phyloP scores from a whole-genome alignment of 2,329 filamentous ascomycete species.

The Myriosclerotinia scirpicola region DNA sequence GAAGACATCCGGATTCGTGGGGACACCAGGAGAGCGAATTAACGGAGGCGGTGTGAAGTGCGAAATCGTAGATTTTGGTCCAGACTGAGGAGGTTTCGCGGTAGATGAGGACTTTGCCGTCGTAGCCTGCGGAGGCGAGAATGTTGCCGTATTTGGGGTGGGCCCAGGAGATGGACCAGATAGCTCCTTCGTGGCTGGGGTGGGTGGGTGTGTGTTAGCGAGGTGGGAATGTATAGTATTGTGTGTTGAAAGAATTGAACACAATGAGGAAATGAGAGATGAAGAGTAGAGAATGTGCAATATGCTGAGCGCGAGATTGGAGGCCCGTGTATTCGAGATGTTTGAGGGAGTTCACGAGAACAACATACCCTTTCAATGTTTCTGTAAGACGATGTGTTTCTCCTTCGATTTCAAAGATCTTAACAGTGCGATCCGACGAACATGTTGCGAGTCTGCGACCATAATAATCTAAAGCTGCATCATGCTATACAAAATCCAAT shows the following conservation, averaged over 20 bases:
- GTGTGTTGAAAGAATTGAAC: background rate
- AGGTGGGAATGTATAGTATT: no score
- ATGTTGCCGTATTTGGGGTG: constrained; percentile 99
- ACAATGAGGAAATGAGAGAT: background rate
- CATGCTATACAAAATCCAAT: constrained; percentile 64
- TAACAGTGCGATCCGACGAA: constrained; percentile 97
- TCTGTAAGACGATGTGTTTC: constrained; percentile 87
- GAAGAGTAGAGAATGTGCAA: background rate
- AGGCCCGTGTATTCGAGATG: background rate
- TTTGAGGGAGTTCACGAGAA: background rate
- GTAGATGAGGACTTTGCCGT: constrained; percentile 98
- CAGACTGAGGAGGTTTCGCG: constrained; percentile 75
- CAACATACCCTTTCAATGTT: constrained; percentile 81
- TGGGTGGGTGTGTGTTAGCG: constrained; percentile 12
- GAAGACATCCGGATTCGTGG: constrained; percentile 89
- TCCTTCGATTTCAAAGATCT: constrained; percentile 97
- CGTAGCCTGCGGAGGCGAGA: constrained; percentile 90
- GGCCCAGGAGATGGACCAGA: constrained; percentile 98
- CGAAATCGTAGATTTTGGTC: constrained; percentile 90
- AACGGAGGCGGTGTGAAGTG: constrained; percentile 90
- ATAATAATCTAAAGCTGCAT: constrained; percentile 98
- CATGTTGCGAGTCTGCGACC: constrained; percentile 94
- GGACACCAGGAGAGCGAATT: constrained; percentile 98
- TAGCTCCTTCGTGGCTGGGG: constrained; percentile 93
- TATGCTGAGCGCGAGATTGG: background rate